A percentile compares a stretch with the other conserved stretches of the same genome.
Evolutionary conservation across 2,329 filamentous ascomycete genomes (phyloP).

Genomic region (Aspergillus quadrilineatus): DNA sequence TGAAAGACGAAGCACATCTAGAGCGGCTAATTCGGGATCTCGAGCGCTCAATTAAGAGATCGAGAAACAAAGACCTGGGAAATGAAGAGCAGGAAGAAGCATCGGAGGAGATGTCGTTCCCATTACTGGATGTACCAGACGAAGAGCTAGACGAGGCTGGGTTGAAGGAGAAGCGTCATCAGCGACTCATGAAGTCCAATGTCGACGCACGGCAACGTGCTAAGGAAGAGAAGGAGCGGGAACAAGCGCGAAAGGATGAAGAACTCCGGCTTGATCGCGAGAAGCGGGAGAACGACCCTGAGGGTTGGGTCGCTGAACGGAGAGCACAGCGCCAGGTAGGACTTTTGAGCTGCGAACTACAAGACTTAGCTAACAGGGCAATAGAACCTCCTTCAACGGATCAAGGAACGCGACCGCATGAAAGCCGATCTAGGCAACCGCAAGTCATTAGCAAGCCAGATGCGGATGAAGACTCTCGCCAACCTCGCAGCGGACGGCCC

Average conservation of each 20-base stretch:
- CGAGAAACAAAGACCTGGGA: slow-evolving; percentile 89
- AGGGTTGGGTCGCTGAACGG: slow-evolving; percentile 82
- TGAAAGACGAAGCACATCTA: slow-evolving; percentile 85
- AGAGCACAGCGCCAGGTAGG: slow-evolving; percentile 64
- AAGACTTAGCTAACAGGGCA: slow-evolving; percentile 24
- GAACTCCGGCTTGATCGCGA: slow-evolving; percentile 82
- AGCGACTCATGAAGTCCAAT: slow-evolving; percentile 89
- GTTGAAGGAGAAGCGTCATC: slow-evolving; percentile 88
- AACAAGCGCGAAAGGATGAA: slow-evolving; percentile 80
- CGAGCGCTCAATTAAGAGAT: slow-evolving; percentile 84
- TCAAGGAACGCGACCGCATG: slow-evolving; percentile 89
- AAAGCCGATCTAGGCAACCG: slow-evolving; percentile 95
- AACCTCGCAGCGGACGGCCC: slow-evolving; percentile 91
- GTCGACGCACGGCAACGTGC: slow-evolving; percentile 90
- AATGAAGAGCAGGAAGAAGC: slow-evolving; percentile 79
- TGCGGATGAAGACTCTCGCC: slow-evolving; percentile 97
- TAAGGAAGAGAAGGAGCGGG: slow-evolving; percentile 91
- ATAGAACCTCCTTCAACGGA: slow-evolving; percentile 70
- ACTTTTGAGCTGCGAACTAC: neutral
- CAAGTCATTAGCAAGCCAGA: slow-evolving; percentile 92
- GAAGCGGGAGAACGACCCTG: slow-evolving; percentile 77
- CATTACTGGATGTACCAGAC: slow-evolving; percentile 83
- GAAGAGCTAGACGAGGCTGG: slow-evolving; percentile 89
- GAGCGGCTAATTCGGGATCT: slow-evolving; percentile 84
- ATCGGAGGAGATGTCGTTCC: slow-evolving; percentile 75